Conservation (phyloP, 345 rosid genomes). For the Hevea brasiliensis region DNA sequence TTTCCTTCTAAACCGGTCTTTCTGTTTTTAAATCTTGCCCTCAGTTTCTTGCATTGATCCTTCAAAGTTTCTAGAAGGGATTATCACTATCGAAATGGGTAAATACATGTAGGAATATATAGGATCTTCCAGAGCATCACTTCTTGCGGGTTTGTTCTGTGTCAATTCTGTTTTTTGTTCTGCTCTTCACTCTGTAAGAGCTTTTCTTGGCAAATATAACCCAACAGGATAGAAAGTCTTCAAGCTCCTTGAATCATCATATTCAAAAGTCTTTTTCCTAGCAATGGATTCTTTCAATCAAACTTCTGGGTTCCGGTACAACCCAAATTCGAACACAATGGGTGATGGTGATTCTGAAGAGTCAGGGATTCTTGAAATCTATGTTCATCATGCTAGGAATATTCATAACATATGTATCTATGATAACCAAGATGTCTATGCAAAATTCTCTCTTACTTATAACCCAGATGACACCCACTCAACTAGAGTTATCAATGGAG, state of each 20-base stretch:
- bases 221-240: neutral
- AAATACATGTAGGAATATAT: neutral
- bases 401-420: constrained; percentile 98
- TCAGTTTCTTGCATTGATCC: neutral
- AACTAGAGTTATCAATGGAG: constrained; percentile 70
- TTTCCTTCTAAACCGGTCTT: constrained; percentile 10
- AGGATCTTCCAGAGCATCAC: neutral
- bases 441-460: constrained; percentile 89
- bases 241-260: neutral
- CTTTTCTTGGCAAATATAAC: constrained; percentile 4
- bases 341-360: constrained; percentile 41
- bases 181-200: neutral
- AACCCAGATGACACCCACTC: constrained; percentile 84
- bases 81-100: too few relatives aligned
- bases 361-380: constrained; percentile 66
- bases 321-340: constrained; percentile 30
- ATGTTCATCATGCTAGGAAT: constrained; percentile 86
- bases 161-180: constrained; percentile 2
- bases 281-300: constrained; percentile 57
- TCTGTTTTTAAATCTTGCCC: neutral
- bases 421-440: constrained; percentile 92
- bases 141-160: constrained; percentile 2
- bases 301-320: constrained; percentile 46
- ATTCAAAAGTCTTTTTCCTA: neutral
- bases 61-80: neutral